These are phyloP conservation scores for Penicillium psychrosexuale DNA, from an alignment of 2,329 filamentous ascomycete genomes.

Conservation along the genomic window DNA sequence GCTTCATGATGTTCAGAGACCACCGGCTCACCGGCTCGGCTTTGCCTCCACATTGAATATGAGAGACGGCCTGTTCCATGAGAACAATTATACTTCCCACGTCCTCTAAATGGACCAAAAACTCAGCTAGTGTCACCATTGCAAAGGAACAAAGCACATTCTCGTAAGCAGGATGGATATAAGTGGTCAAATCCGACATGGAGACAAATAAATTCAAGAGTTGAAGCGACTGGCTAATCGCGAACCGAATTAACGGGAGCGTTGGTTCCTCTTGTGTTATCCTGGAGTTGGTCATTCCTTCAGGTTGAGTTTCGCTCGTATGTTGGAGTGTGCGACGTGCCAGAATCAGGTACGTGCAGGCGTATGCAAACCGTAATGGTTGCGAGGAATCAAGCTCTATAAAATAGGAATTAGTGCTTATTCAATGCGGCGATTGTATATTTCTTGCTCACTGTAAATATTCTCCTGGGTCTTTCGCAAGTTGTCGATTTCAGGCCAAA, in stretches of 20 bases:
- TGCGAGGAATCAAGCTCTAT: background rate
- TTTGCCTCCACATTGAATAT: slow-evolving; percentile 18
- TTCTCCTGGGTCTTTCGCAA: background rate
- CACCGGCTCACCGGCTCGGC: slow-evolving; percentile 17
- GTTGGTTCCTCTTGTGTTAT: background rate
- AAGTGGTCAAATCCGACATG: background rate
- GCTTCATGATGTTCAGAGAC: slow-evolving; percentile 16
- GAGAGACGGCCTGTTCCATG: slow-evolving; percentile 7
- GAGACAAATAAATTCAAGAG: background rate
- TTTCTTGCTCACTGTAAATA: background rate
- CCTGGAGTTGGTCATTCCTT: background rate
- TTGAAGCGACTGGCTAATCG: background rate
- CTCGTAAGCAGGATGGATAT: background rate
- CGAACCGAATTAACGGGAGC: background rate
- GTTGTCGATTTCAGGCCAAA: background rate
- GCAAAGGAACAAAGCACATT: background rate
- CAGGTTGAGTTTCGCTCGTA: background rate
- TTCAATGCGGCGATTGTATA: background rate
- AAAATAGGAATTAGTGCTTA: background rate
- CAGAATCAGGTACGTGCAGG: background rate
- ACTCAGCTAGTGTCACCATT: background rate
- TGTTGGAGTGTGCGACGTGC: background rate
- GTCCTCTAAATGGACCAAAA: background rate
- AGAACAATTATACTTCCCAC: background rate
- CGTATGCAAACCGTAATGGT: background rate